Percentiles rank a stretch among this genome's conserved stretches.
Conservation (phyloP, 441 rosid species). For the Brassica hybrid region DNA sequence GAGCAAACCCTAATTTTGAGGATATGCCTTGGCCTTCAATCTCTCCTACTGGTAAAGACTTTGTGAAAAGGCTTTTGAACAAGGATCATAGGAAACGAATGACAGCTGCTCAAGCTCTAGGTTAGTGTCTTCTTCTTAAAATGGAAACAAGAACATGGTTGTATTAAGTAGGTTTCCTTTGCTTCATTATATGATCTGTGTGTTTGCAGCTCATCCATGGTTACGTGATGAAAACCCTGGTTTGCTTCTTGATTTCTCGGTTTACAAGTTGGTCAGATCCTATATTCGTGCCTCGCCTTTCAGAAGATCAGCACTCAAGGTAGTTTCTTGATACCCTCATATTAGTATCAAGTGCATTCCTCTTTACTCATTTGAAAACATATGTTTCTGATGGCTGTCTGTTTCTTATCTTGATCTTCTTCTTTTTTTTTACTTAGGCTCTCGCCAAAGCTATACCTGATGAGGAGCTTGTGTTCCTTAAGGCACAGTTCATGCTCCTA, state of each 20-base stretch:
- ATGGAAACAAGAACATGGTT: slow-evolving; percentile 19
- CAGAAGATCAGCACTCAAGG: slow-evolving; percentile 66
- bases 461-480: slow-evolving; percentile 56
- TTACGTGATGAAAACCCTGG: slow-evolving; percentile 45
- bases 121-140: slow-evolving; percentile 42
- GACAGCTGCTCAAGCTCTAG: slow-evolving; percentile 72
- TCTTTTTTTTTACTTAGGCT: slow-evolving; percentile 37
- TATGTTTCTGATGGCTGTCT: too few species aligned
- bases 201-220: slow-evolving; percentile 60
- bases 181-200: slow-evolving; percentile 19
- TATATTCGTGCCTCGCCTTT: slow-evolving; percentile 59
- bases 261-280: slow-evolving; percentile 61
- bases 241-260: slow-evolving; percentile 59
- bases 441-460: slow-evolving; percentile 63
- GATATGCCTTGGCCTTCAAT: slow-evolving; percentile 73
- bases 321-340: slow-evolving; percentile 31
- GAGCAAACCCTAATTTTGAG: slow-evolving; percentile 67
- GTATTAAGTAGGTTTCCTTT: too few species aligned
- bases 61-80: slow-evolving; percentile 65
- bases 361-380: not conserved
- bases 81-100: slow-evolving; percentile 79
- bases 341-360: slow-evolving; percentile 28
- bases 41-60: slow-evolving; percentile 65
- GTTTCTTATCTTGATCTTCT: too few species aligned
- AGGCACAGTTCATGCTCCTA: slow-evolving; percentile 57